phyloP scores from a whole-genome alignment of 2,329 filamentous ascomycete species.

The Sclerotinia glacialis region DNA sequence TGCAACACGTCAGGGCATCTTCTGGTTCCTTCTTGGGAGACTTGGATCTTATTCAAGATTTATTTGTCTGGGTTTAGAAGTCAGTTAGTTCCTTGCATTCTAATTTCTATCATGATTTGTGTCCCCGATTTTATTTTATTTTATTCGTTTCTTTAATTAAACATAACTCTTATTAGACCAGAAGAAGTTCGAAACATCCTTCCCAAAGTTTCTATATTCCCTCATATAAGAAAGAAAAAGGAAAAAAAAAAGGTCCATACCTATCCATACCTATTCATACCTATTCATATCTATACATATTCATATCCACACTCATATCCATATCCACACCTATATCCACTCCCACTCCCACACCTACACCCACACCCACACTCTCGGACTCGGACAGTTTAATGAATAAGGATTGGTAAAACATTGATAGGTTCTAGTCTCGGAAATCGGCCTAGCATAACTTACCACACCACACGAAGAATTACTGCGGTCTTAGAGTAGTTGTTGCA shows the following conservation, averaged over 20 bases:
- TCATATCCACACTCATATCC: too few relatives aligned
- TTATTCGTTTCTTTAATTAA: background rate
- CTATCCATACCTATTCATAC: background rate
- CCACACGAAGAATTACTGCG: background rate
- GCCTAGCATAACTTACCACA: background rate
- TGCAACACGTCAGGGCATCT: slow-evolving; percentile 6
- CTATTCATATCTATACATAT: too few relatives aligned
- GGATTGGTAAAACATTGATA: slow-evolving; percentile 7
- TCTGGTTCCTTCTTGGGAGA: background rate
- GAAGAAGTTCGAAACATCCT: slow-evolving; percentile 1
- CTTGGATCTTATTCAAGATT: background rate
- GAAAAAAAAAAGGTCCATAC: background rate
- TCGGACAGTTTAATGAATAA: background rate
- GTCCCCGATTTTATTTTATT: too few relatives aligned
- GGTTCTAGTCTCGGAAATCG: background rate
- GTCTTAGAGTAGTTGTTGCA: background rate
- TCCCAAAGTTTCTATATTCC: background rate
- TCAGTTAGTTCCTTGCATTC: too few relatives aligned
- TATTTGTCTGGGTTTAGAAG: too few relatives aligned
- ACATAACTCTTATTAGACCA: background rate
- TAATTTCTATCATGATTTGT: background rate
- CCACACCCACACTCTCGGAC: background rate
- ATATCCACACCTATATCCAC: background rate
- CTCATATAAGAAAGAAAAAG: background rate
- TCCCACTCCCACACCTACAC: background rate